phyloP scores from a whole-genome alignment of 2,329 filamentous ascomycete species.

The Reticulascus tulasneorum region DNA sequence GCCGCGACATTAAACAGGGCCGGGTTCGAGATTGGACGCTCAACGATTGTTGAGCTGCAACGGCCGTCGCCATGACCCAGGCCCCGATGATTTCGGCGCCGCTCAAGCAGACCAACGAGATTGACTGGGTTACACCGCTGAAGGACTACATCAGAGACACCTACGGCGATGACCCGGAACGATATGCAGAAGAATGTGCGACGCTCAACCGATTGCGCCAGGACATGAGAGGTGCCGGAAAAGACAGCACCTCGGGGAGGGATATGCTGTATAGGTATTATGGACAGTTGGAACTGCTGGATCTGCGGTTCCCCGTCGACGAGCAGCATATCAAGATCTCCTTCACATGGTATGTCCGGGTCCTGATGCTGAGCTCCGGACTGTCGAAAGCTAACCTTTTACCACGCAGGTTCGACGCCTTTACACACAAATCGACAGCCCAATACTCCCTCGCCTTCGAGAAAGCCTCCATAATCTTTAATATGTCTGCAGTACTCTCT shows the following conservation, averaged over 20 bases:
- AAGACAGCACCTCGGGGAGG: conserved; percentile 89
- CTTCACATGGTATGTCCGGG: conserved; percentile 77
- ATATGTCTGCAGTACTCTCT: conserved; percentile 94
- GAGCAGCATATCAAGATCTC: conserved; percentile 99
- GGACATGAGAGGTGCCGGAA: conserved; percentile 96
- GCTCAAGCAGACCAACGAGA: conserved; percentile 91
- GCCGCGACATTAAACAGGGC: conserved; percentile 11
- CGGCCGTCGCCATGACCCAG: conserved; percentile 64
- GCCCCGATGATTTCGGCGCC: conserved; percentile 94
- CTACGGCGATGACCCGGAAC: conserved; percentile 94
- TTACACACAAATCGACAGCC: conserved; percentile 94
- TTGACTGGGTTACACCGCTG: conserved; percentile 92
- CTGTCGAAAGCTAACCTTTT: conserved; percentile 1
- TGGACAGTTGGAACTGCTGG: conserved; percentile 89
- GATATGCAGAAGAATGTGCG: conserved; percentile 91
- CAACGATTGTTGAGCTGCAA: too few relatives aligned
- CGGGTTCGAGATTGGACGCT: too few relatives aligned
- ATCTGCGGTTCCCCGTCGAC: conserved; percentile 92
- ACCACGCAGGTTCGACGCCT: conserved; percentile 84
- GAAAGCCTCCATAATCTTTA: conserved; percentile 99
- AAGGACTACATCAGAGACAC: conserved; percentile 91
- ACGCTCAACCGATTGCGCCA: conserved; percentile 92
- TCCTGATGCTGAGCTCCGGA: not conserved
- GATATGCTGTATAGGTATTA: conserved; percentile 97
- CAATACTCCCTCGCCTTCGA: conserved; percentile 97